Evolutionary conservation across 805 yeast species (phyloP), one percentile per base, ranked within the genome.

Genomic region (Yarrowia sp.): DNA sequence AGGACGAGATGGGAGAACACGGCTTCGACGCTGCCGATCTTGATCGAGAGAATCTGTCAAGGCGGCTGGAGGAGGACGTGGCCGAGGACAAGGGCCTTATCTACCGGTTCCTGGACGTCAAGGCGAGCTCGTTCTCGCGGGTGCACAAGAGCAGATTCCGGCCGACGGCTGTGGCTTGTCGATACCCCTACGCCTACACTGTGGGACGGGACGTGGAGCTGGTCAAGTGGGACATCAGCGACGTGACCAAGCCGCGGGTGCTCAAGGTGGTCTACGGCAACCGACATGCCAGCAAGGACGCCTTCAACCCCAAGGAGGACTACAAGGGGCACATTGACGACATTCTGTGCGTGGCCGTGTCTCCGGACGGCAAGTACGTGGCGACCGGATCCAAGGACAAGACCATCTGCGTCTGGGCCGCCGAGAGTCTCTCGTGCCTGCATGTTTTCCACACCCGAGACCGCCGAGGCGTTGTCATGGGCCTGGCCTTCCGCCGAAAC

Each of bases 381-480:
- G 96, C 88, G 8, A 92, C 97, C 2, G 99, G 98, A 62, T 96
- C 97, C 51, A 79, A 78, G 60, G 97, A 92, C 74, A 84, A 84
- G 64, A 80, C 91, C 65, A 79, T 94, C 61, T 82, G 90, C 35
- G 84, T 94, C 32, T 93, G 97, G 96, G 87, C 92, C 65, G 78
- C 87, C 19, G 96, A 90, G 70, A 84, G 83, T 63, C 76, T 94
- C 65, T 77, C 90, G 19, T 86, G 92, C 58, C 75, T 90, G 59
- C 86, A 88, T 68, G 92, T 87, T 14, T 77, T 94, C 64, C 92
- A 87, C 63, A 86, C 94, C 1, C 82, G 80, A 58, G 88, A 85
- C 68, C 81, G 85, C 64, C 81, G 85, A 61, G 90, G 94, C 38
- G 83, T 82, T 36, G 87, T 93, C 6, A 77, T 87, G 66, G 82